A percentile compares a stretch with the other conserved stretches of the same genome.
These are phyloP conservation scores for Coemansia sp. DNA, from an alignment of 192 early-diverging fungal genomes.

Conservation along the genomic window DNA sequence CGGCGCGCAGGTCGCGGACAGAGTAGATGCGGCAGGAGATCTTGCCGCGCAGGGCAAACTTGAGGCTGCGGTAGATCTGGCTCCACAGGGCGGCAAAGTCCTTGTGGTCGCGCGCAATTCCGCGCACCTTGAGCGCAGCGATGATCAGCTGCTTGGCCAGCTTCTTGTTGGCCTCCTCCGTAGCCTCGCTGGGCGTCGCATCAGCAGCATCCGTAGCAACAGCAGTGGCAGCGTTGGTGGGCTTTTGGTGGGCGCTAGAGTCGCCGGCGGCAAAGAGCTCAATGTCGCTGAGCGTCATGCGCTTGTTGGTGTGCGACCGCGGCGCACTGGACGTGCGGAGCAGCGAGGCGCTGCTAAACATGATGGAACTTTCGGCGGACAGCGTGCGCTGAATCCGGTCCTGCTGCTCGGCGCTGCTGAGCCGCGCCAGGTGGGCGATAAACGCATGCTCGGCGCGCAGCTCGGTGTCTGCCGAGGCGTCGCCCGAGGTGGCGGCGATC, in stretches of 20 bases:
- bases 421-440: constrained; percentile 16
- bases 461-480: not conserved
- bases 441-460: constrained; percentile 17
- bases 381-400: constrained; percentile 35
- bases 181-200: not conserved
- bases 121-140: constrained; percentile 40
- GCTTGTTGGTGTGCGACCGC: constrained; percentile 10
- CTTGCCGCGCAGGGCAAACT: constrained; percentile 40
- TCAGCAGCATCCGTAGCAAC: not conserved
- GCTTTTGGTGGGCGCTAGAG: not conserved
- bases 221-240: not conserved
- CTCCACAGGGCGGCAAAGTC: constrained; percentile 51
- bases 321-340: not conserved
- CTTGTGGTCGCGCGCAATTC: constrained; percentile 27
- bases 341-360: not conserved
- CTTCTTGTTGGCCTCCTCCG: constrained; percentile 37
- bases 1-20: constrained; percentile 25
- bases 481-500: not conserved
- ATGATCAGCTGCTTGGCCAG: constrained; percentile 50
- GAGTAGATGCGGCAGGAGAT: constrained; percentile 7
- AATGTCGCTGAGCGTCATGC: constrained; percentile 43
- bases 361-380: constrained; percentile 25
- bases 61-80: constrained; percentile 50
- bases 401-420: constrained; percentile 12
- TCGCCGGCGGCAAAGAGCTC: constrained; percentile 18